Evolutionary conservation across 345 rosid species (phyloP).

Genomic region (Moringa oleifera): DNA sequence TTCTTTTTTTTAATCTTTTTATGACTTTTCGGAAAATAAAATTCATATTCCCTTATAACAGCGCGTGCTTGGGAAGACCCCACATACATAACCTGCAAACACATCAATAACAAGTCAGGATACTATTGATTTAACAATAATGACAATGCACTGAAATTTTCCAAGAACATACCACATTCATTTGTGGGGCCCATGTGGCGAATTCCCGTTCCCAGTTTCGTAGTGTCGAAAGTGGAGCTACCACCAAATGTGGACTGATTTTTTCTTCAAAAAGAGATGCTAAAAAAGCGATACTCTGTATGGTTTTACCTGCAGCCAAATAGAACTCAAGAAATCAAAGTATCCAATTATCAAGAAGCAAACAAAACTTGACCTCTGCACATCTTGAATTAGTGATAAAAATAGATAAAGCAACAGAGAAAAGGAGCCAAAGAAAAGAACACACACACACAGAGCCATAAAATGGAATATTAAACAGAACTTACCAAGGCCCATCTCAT

Average conservation of each 20-base stretch:
- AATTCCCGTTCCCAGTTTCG: slow-evolving; percentile 99
- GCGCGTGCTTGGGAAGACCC: slow-evolving; percentile 86
- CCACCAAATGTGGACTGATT: slow-evolving; percentile 74
- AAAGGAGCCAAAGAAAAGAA: slow-evolving; percentile 4
- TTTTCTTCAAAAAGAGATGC: slow-evolving; percentile 84
- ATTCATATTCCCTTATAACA: slow-evolving; percentile 87
- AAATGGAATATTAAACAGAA: slow-evolving; percentile 13
- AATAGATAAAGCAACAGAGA: slow-evolving; percentile 2
- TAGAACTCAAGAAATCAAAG: slow-evolving; percentile 11
- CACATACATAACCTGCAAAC: slow-evolving; percentile 87
- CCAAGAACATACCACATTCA: slow-evolving; percentile 84
- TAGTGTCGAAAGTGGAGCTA: slow-evolving; percentile 97
- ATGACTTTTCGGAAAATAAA: slow-evolving; percentile 69
- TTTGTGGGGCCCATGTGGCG: slow-evolving; percentile 97
- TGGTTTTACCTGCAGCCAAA: slow-evolving; percentile 77
- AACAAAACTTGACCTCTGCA: neutral
- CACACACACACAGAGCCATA: neutral
- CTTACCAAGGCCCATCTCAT: slow-evolving; percentile 99
- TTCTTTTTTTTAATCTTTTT: slow-evolving; percentile 84
- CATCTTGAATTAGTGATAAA: neutral
- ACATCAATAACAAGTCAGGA: slow-evolving; percentile 14
- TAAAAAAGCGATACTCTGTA: slow-evolving; percentile 96
- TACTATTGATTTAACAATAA: neutral
- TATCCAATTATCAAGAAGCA: neutral
- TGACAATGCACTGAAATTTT: slow-evolving; percentile 2